Conservation (phyloP, 768 basidiomycete genomes). For the Suillus sp. region DNA sequence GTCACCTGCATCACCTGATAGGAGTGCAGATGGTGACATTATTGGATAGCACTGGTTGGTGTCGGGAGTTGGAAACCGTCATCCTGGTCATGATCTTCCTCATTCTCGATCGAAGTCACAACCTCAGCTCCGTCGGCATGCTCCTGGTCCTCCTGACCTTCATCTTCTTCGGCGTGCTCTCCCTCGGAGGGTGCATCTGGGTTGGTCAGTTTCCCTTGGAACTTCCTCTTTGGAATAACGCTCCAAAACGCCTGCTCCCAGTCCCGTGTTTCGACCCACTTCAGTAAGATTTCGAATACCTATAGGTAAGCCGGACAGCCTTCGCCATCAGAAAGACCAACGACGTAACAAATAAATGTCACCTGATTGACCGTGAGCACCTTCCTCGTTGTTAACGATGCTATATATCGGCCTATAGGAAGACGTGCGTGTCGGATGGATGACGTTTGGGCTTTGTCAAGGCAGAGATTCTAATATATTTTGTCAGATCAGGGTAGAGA, state of each 20-base stretch:
- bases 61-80: constrained; percentile 18
- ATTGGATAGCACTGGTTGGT: constrained; percentile 9
- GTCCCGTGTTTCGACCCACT: constrained; percentile 82
- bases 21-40: neutral
- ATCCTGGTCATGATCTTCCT: constrained; percentile 13
- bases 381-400: constrained; percentile 85
- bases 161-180: constrained; percentile 16
- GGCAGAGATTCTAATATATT: constrained; percentile 73
- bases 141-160: constrained; percentile 21
- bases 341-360: constrained; percentile 16
- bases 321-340: constrained; percentile 7
- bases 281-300: constrained; percentile 88
- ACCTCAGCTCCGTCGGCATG: constrained; percentile 24
- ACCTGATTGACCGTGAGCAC: constrained; percentile 97
- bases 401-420: constrained; percentile 91
- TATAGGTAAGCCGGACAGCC: constrained; percentile 20
- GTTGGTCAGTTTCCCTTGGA: constrained; percentile 43
- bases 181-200: constrained; percentile 22
- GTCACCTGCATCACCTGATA: constrained; percentile 8
- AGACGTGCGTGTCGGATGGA: constrained; percentile 84
- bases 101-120: constrained; percentile 11
- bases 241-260: constrained; percentile 87
- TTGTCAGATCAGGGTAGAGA: constrained; percentile 20
- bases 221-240: constrained; percentile 94
- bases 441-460: constrained; percentile 77